Evolutionary conservation across 164 flowering plant genomes (phyloP).

Genomic region (Nymphaea colorata): DNA sequence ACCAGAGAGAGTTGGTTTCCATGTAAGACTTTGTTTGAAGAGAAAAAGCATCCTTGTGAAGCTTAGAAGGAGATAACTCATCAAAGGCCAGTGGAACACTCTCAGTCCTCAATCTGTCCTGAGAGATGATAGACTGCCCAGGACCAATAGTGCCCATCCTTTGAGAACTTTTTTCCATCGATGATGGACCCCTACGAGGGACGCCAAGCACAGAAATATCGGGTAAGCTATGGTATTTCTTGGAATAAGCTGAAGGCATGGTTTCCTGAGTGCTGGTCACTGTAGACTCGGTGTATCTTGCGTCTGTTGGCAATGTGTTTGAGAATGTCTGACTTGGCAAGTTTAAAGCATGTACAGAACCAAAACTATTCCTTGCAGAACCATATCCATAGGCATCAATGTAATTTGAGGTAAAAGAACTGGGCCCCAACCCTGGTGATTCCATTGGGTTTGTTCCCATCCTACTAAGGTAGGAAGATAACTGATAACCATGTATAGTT

Average conservation of each 20-base stretch:
- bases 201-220: constrained; percentile 68
- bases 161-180: constrained; percentile 23
- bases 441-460: constrained; percentile 42
- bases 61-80: constrained; percentile 51
- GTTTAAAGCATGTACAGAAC: constrained; percentile 31
- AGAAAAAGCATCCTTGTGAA: constrained; percentile 36
- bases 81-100: constrained; percentile 43
- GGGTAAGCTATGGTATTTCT: constrained; percentile 88
- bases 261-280: neutral
- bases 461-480: constrained; percentile 47
- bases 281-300: constrained; percentile 6
- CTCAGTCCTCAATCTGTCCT: constrained; percentile 22
- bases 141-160: constrained; percentile 39
- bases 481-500: constrained; percentile 80
- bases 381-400: constrained; percentile 32
- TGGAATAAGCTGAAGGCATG: constrained; percentile 22
- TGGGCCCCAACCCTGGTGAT: constrained; percentile 21
- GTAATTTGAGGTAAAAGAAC: constrained; percentile 32
- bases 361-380: constrained; percentile 34
- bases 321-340: constrained; percentile 38
- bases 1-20: constrained; percentile 60
- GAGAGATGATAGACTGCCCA: constrained; percentile 26
- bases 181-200: constrained; percentile 23
- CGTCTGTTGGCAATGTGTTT: constrained; percentile 31
- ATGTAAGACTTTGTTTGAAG: constrained; percentile 25